Percentiles rank a stretch among this genome's conserved stretches.
Evolutionary conservation across 2,329 filamentous ascomycete genomes (phyloP).

Genomic region (Rhynchosporium graminicola): DNA sequence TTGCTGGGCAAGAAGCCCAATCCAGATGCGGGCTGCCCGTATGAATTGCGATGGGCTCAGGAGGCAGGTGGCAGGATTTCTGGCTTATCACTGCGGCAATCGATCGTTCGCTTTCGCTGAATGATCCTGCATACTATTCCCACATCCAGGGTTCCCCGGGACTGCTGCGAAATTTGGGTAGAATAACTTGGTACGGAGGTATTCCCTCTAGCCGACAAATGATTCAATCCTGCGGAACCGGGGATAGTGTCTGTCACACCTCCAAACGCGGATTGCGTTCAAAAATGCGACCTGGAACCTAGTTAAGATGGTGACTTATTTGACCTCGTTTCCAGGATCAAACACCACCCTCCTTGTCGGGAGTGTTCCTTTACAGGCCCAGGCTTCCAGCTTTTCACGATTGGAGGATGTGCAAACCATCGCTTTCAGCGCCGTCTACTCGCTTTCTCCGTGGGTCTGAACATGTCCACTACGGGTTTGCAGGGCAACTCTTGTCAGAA

Average conservation of each 20-base stretch:
- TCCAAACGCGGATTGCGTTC: background rate
- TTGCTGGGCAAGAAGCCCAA: constrained; percentile 8
- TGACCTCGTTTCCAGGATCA: background rate
- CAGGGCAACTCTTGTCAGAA: no score
- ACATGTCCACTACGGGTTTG: no score
- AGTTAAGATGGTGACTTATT: background rate
- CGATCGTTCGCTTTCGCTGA: background rate
- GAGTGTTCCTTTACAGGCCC: background rate
- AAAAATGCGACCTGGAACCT: constrained; percentile 4
- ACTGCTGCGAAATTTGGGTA: background rate
- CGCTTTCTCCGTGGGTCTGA: no score
- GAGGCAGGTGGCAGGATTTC: background rate
- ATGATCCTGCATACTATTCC: constrained; percentile 5
- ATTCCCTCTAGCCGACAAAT: background rate
- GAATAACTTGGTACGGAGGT: background rate
- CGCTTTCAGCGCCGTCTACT: no score
- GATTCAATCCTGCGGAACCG: constrained; percentile 8
- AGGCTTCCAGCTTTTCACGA: background rate
- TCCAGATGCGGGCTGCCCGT: constrained; percentile 10
- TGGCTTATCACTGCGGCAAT: background rate
- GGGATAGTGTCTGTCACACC: background rate
- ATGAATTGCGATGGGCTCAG: background rate
- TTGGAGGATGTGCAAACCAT: no score
- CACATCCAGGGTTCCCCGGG: background rate
- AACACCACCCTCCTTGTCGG: no score